Percentiles rank a stretch among this genome's conserved stretches.
Evolutionary conservation across 495 filamentous ascomycete species (phyloP).

Genomic region (Glutinoglossum americanum): DNA sequence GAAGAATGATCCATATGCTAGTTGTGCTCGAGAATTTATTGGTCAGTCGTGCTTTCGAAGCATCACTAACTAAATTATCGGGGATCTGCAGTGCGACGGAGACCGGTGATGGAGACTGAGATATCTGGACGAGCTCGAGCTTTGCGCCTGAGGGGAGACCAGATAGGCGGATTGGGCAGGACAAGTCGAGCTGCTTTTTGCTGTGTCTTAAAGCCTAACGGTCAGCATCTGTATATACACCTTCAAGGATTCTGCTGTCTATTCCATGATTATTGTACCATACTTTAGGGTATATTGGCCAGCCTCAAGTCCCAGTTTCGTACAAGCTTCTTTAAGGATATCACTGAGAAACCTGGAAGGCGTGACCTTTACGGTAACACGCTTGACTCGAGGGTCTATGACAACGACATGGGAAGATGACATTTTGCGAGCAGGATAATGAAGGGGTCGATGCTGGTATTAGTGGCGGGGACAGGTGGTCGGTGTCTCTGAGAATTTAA

Average conservation of each 20-base stretch:
- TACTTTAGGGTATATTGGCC: constrained; percentile 66
- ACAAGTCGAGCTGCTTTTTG: constrained; percentile 66
- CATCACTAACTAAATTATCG: constrained; percentile 34
- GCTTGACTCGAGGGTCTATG: constrained; percentile 49
- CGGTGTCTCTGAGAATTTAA: constrained; percentile 61
- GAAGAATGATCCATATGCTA: constrained; percentile 66
- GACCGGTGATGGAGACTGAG: constrained; percentile 56
- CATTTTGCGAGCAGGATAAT: constrained; percentile 10
- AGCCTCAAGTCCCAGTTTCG: constrained; percentile 48
- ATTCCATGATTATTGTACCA: constrained; percentile 10
- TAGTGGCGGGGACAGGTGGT: constrained; percentile 81
- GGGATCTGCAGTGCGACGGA: constrained; percentile 70
- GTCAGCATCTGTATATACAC: constrained; percentile 5
- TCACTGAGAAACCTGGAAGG: constrained; percentile 64
- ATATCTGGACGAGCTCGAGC: constrained; percentile 71
- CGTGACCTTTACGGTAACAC: constrained; percentile 59
- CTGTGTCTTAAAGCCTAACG: constrained; percentile 34
- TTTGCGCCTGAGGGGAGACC: constrained; percentile 74
- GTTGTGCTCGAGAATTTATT: constrained; percentile 73
- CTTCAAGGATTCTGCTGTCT: neutral
- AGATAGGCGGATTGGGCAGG: constrained; percentile 63
- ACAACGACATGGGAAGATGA: constrained; percentile 68
- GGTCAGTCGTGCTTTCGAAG: constrained; percentile 38
- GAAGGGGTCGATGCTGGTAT: too few species aligned
- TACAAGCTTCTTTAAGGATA: constrained; percentile 67